Evolutionary conservation across 2,329 filamentous ascomycete genomes (phyloP), one percentile per base, ranked within the genome.

Genomic region (Fusarium drepaniforme): DNA sequence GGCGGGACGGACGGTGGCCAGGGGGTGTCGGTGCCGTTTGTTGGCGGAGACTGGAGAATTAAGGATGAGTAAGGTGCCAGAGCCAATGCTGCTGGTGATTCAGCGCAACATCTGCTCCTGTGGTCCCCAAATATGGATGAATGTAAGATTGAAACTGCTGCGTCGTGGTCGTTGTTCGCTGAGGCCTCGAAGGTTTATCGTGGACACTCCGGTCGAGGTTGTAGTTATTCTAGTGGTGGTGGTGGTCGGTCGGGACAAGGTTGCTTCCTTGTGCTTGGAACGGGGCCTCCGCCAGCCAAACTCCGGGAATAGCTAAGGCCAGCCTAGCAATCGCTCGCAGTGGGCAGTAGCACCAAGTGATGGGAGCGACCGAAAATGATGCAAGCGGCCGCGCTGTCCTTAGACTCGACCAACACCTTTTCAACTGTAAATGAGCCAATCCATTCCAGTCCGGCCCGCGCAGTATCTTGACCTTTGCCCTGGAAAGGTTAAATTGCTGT

Each of bases 191-290:
- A 28, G 37, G 35, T 37, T 53, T 38, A 35, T 70, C 38, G 70
- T 68, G 73, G 66, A 57, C 49, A 53, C 64, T 75, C 56, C 57
- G 66, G 73, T 68, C 51, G 73, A 75, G 56, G 69, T 75, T 62
- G 73, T 53, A 37, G 35, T 37, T 37, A 53, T 30, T 53, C 25
- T 68, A 46, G 72, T 75, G 62, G 62, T 64, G 16, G 42, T 33
- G 16, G 42, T 33, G 62, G 56, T 69, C 38, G 33, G 53, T 60
- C 37, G 44, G 65, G 60, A 70, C 66, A 73, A 75, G 73, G 73
- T 75, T 70, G 60, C 66, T 67, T 44, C 46, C 49, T 33, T 53
- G 49, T 53, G 51, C 28, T 56, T 56, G 51, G 51, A 62, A 57
- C 62, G 66, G 69, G 66, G 64, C 35, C 59, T 56, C 62, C 58